phyloP scores from a whole-genome alignment of 805 yeast genomes.

The Candida sithepensis region DNA sequence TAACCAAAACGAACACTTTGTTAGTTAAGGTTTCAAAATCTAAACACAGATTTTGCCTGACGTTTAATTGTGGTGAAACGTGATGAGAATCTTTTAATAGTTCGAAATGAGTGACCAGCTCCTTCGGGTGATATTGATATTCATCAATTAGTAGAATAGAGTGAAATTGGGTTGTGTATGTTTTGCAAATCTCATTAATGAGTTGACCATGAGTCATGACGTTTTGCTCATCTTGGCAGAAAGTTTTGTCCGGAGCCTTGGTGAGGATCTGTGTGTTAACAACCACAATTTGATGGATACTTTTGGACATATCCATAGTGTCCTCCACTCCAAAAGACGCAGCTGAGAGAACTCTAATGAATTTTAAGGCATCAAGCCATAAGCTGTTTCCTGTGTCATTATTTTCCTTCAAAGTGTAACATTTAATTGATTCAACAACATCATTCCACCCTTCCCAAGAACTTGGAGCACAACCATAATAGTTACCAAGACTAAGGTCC shows the following conservation, averaged over 20 bases:
- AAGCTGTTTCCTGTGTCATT: slow-evolving; percentile 9
- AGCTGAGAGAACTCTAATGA: slow-evolving; percentile 17
- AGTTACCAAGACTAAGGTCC: slow-evolving; percentile 22
- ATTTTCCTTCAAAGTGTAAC: slow-evolving; percentile 12
- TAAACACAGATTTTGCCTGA: slow-evolving; percentile 17
- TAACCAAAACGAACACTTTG: slow-evolving; percentile 8
- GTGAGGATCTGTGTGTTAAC: slow-evolving; percentile 15
- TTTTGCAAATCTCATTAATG: slow-evolving; percentile 11
- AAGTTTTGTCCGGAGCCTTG: not conserved
- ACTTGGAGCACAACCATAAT: slow-evolving; percentile 28
- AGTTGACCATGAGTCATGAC: not conserved
- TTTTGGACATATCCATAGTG: slow-evolving; percentile 1
- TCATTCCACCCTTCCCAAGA: slow-evolving; percentile 29
- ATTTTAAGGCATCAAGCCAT: slow-evolving; percentile 25
- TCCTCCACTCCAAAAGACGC: slow-evolving; percentile 15
- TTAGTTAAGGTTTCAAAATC: slow-evolving; percentile 20
- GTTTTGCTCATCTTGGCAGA: no score
- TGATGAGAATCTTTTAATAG: slow-evolving; percentile 6
- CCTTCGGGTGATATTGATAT: slow-evolving; percentile 18
- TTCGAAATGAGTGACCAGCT: slow-evolving; percentile 17
- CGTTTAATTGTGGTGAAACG: slow-evolving; percentile 2
- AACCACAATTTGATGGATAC: slow-evolving; percentile 20
- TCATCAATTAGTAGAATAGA: slow-evolving; percentile 27
- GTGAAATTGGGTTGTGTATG: slow-evolving; percentile 19
- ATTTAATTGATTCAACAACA: slow-evolving; percentile 20